phyloP scores from a whole-genome alignment of 1,284 basidiomycete genomes.

The Ganoderma lucidum region DNA sequence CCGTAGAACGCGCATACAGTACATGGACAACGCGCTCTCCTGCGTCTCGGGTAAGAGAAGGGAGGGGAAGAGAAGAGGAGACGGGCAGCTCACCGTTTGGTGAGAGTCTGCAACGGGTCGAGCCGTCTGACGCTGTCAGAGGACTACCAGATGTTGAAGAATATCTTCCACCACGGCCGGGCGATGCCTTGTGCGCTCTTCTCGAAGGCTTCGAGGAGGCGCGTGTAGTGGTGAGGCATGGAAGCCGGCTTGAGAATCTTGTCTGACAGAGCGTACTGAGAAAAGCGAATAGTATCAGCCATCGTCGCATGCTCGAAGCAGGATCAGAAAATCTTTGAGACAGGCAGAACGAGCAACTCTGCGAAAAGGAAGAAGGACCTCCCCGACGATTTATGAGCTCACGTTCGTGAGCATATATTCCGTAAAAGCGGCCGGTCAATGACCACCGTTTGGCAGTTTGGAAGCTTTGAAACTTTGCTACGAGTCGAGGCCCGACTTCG shows the following conservation, averaged over 20 bases:
- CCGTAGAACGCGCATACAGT: background rate
- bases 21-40: background rate
- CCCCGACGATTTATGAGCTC: background rate
- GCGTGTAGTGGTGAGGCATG: constrained; percentile 73
- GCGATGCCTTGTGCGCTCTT: constrained; percentile 78
- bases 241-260: constrained; percentile 72
- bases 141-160: constrained; percentile 75
- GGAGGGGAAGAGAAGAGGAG: background rate
- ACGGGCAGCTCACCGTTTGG: constrained; percentile 11
- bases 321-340: background rate
- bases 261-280: constrained; percentile 69
- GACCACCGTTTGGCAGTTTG: background rate
- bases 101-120: background rate
- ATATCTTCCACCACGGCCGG: constrained; percentile 82
- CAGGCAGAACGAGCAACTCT: too few species aligned
- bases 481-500: background rate
- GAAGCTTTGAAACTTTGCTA: background rate
- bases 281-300: background rate
- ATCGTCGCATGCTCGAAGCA: background rate
- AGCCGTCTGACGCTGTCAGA: background rate
- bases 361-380: background rate
- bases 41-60: constrained; percentile 1
- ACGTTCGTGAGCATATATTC: background rate
- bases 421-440: background rate
- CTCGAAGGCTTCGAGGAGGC: constrained; percentile 73